These are phyloP conservation scores for Paramyrothecium sp. DNA, from an alignment of 2,329 filamentous ascomycete genomes.

Conservation along the genomic window DNA sequence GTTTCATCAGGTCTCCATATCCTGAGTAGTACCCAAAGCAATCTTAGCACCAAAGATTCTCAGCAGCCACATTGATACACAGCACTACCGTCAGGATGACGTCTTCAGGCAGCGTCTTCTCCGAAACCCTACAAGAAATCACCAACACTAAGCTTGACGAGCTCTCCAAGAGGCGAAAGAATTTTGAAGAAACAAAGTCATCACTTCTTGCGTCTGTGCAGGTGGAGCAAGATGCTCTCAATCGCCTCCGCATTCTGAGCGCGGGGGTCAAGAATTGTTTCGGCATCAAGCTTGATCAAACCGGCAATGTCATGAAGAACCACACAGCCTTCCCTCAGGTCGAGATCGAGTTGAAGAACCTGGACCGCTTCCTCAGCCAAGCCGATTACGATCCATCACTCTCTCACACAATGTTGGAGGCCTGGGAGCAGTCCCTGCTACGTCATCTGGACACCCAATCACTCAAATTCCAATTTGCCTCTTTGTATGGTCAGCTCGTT, in stretches of 20 bases:
- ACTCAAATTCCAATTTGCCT: slow-evolving; percentile 41
- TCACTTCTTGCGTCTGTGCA: slow-evolving; percentile 24
- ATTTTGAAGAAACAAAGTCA: slow-evolving; percentile 33
- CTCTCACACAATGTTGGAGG: slow-evolving; percentile 26
- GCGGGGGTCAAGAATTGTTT: slow-evolving; percentile 34
- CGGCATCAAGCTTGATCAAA: slow-evolving; percentile 25
- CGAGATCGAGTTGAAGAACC: slow-evolving; percentile 32
- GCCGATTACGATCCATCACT: slow-evolving; percentile 39
- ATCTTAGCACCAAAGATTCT: too few relatives aligned
- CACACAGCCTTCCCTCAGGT: slow-evolving; percentile 23
- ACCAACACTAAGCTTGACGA: slow-evolving; percentile 43
- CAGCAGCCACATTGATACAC: too few relatives aligned
- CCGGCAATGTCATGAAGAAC: slow-evolving; percentile 16
- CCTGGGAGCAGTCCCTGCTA: slow-evolving; percentile 34
- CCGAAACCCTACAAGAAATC: slow-evolving; percentile 40
- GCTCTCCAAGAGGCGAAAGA: slow-evolving; percentile 35
- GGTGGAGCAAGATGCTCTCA: slow-evolving; percentile 20
- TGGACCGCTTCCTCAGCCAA: slow-evolving; percentile 38
- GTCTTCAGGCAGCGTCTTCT: slow-evolving; percentile 34
- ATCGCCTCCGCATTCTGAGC: slow-evolving; percentile 29
- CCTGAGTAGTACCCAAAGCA: too few relatives aligned
- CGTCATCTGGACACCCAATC: slow-evolving; percentile 37
- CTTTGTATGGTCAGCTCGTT: slow-evolving; percentile 44
- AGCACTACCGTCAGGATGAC: slow-evolving; percentile 18
- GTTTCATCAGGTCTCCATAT: too few relatives aligned